These are phyloP conservation scores for Orbilia quercus DNA, from an alignment of 2,329 filamentous ascomycete genomes.

Conservation along the genomic window DNA sequence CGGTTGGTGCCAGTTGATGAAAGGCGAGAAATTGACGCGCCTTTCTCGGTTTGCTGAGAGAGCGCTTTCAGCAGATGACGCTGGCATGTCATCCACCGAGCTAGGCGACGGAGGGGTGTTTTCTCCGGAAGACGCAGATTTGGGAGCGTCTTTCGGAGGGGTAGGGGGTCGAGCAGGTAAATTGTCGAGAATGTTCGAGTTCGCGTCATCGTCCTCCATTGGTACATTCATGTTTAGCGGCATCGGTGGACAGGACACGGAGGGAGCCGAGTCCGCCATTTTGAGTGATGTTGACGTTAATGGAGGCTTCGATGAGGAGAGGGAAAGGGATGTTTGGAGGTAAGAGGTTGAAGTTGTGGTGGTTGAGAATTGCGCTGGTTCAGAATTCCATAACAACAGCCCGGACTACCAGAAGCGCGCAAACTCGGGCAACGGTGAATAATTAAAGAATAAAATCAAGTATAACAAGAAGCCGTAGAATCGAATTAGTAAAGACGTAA, in stretches of 20 bases:
- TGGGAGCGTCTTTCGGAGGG: slow-evolving; percentile 67
- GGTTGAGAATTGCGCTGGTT: slow-evolving; percentile 15
- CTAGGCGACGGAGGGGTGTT: slow-evolving; percentile 60
- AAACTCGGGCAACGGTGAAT: neutral
- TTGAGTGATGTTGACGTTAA: slow-evolving; percentile 5
- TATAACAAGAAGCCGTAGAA: slow-evolving; percentile 7
- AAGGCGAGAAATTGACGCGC: slow-evolving; percentile 73
- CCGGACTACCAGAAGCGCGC: slow-evolving; percentile 19
- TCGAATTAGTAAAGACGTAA: neutral
- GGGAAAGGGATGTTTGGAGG: neutral
- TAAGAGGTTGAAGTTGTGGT: slow-evolving; percentile 13
- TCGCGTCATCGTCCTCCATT: slow-evolving; percentile 55
- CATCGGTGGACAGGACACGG: slow-evolving; percentile 10
- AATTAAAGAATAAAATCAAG: neutral
- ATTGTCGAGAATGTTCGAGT: slow-evolving; percentile 65
- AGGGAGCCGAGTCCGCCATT: slow-evolving; percentile 29
- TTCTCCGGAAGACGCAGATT: slow-evolving; percentile 41
- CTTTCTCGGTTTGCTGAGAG: slow-evolving; percentile 65
- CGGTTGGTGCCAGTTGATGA: slow-evolving; percentile 68
- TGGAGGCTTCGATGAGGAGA: slow-evolving; percentile 7
- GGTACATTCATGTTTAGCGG: slow-evolving; percentile 26
- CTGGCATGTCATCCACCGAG: slow-evolving; percentile 60
- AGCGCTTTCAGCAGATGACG: slow-evolving; percentile 63
- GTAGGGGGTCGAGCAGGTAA: slow-evolving; percentile 74
- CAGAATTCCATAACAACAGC: slow-evolving; percentile 53